Evolutionary conservation across 306 rosid genomes (phyloP).

Genomic region (Trifolium subterraneum): DNA sequence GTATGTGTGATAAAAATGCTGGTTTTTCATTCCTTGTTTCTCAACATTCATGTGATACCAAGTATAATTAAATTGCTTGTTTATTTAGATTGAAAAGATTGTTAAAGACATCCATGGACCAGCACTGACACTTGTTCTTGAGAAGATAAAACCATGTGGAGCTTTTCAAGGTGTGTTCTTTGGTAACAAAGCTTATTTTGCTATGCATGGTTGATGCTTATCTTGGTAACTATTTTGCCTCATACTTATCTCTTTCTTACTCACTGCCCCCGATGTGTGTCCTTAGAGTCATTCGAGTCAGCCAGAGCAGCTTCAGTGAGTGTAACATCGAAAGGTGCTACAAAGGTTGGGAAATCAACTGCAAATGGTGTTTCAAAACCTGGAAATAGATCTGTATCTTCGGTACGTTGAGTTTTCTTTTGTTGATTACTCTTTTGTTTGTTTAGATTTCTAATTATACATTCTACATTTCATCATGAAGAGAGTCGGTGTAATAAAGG

Average conservation of each 20-base stretch:
- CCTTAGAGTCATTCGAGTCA: constrained; percentile 67
- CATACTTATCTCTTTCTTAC: neutral
- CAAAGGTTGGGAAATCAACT: constrained; percentile 73
- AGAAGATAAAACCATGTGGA: constrained; percentile 71
- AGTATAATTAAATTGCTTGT: constrained; percentile 34
- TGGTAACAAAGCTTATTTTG: constrained; percentile 20
- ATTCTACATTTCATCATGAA: constrained; percentile 42
- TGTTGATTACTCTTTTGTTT: constrained; percentile 26
- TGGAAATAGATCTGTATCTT: constrained; percentile 71
- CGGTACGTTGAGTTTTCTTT: constrained; percentile 54
- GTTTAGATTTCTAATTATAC: constrained; percentile 34
- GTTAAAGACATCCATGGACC: constrained; percentile 87
- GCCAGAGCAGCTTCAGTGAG: constrained; percentile 61
- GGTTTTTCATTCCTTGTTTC: constrained; percentile 17
- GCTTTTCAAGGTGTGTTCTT: constrained; percentile 68
- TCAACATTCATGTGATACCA: constrained; percentile 28
- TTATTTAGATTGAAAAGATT: constrained; percentile 74
- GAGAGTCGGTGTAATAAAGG: constrained; percentile 68
- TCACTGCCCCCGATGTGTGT: neutral
- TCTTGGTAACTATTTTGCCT: constrained; percentile 15
- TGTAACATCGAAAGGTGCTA: constrained; percentile 62
- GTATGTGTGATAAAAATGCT: constrained; percentile 51
- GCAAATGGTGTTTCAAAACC: constrained; percentile 81
- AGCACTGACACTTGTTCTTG: constrained; percentile 72
- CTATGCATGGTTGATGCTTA: constrained; percentile 30